Evolutionary conservation across 192 early-diverging fungal species (phyloP).

Genomic region (Coemansia sp.): DNA sequence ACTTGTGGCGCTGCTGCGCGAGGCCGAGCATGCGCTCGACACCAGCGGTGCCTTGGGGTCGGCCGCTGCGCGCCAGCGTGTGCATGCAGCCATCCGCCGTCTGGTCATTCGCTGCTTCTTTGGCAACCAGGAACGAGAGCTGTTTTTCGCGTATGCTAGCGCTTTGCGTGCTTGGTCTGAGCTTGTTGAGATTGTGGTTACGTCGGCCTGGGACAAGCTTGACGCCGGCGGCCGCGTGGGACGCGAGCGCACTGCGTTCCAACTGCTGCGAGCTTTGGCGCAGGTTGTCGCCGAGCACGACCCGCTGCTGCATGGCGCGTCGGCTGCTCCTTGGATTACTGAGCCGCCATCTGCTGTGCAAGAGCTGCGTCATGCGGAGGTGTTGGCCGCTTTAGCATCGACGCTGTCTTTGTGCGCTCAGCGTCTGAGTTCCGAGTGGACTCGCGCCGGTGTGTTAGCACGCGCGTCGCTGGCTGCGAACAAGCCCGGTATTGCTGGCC

Average conservation of each 20-base stretch:
- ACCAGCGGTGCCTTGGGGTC: slow-evolving; percentile 48
- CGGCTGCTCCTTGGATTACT: slow-evolving; percentile 18
- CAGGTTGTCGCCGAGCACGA: slow-evolving; percentile 51
- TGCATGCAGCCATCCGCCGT: slow-evolving; percentile 58
- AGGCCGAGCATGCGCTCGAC: slow-evolving; percentile 49
- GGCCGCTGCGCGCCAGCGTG: slow-evolving; percentile 50
- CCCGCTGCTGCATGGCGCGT: slow-evolving; percentile 3
- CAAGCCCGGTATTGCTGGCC: slow-evolving; percentile 40
- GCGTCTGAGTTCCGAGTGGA: slow-evolving; percentile 43
- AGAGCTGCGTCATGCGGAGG: slow-evolving; percentile 39
- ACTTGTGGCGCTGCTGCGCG: slow-evolving; percentile 60
- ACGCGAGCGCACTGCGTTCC: slow-evolving; percentile 51
- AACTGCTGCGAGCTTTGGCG: slow-evolving; percentile 68
- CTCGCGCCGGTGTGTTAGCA: slow-evolving; percentile 31
- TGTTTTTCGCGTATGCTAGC: slow-evolving; percentile 65
- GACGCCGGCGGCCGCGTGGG: slow-evolving; percentile 64
- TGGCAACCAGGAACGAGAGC: slow-evolving; percentile 70
- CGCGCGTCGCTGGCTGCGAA: slow-evolving; percentile 34
- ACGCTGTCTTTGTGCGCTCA: slow-evolving; percentile 42
- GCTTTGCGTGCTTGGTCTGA: slow-evolving; percentile 80
- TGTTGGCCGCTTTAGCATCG: slow-evolving; percentile 37
- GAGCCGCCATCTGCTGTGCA: slow-evolving; percentile 30
- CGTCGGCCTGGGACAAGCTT: slow-evolving; percentile 61
- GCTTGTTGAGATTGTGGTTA: slow-evolving; percentile 66
- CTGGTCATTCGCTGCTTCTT: slow-evolving; percentile 68